Evolutionary conservation across 495 filamentous ascomycete species (phyloP), one percentile per base, ranked within the genome.

Genomic region (Xylaria acuta): DNA sequence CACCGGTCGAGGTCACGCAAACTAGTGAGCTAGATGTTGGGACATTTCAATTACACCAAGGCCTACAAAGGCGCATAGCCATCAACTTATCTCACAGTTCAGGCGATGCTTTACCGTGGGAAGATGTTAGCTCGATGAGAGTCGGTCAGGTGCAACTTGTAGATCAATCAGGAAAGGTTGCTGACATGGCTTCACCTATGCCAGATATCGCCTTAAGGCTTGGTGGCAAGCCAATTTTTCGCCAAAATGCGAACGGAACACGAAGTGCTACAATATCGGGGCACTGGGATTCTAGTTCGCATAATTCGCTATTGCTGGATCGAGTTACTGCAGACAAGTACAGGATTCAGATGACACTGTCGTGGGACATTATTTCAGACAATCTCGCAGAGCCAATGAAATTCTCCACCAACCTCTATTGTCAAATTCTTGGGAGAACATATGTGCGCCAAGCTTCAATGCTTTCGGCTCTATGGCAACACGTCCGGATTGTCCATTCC

Each of bases 241-340:
- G 90, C 70, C 88, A 90, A 51, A 95, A 97, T 81, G 88, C 93
- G 6, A 95, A 98, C 78, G 96, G 96, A 40, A 98, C 95, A 1
- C 93, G 91, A n/a, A 92, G 92, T 78, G 88, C 97, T 64, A 94
- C 91, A 1, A 84, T 98, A 27, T 82, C 91, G 12, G 94, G 92
- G 11, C 96, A 98, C 78, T 99, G 96, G 96, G 97, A 98, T 79
- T 98, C 97, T 0, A 95, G 93, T 76, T 86, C 95, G 71, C 96
- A 99, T 78, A 90, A 89, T 69, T 99, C 96, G 22, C 86, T 96
- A 30, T 85, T 98, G 12, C 90, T 99, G 12, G 94, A 98, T 78
- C 89, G 94, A 25, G 91, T 92, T 14, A 98, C 96, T 20, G 89
- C 93, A 14, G 94, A 97, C 66, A 95, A 93, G 76, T 96, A 97